Conservation (phyloP, 257 asterid genomes). For the Handroanthus guayacan region DNA sequence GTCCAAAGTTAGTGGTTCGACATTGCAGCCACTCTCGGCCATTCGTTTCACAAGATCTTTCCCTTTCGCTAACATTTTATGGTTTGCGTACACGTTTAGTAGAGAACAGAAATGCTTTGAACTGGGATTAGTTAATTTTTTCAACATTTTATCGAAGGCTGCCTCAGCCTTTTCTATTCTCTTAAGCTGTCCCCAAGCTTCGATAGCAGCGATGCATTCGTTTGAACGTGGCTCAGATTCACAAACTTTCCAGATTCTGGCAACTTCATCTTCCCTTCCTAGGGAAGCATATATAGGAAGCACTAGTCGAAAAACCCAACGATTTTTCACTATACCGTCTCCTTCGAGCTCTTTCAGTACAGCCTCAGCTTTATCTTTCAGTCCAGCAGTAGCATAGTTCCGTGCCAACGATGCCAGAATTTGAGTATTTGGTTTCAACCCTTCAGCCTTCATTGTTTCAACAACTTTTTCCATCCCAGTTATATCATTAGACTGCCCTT, state of each 20-base stretch:
- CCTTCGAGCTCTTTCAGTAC: slow-evolving; percentile 75
- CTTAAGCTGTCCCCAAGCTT: slow-evolving; percentile 76
- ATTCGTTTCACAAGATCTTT: slow-evolving; percentile 76
- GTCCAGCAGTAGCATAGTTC: slow-evolving; percentile 55
- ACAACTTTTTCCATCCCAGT: slow-evolving; percentile 72
- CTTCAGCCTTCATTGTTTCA: slow-evolving; percentile 73
- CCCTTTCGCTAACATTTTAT: slow-evolving; percentile 67
- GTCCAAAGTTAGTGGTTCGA: slow-evolving; percentile 75
- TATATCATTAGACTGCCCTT: slow-evolving; percentile 68
- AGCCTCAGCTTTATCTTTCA: slow-evolving; percentile 68
- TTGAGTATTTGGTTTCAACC: slow-evolving; percentile 47
- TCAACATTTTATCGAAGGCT: slow-evolving; percentile 52
- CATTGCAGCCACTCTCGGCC: slow-evolving; percentile 55
- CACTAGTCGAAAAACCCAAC: slow-evolving; percentile 48
- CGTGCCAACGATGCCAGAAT: slow-evolving; percentile 49
- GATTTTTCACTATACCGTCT: slow-evolving; percentile 46
- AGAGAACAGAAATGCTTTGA: slow-evolving; percentile 51
- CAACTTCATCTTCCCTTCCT: slow-evolving; percentile 66
- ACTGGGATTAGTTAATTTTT: slow-evolving; percentile 45
- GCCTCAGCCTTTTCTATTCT: slow-evolving; percentile 72
- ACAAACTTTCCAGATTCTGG: slow-evolving; percentile 70
- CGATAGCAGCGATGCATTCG: slow-evolving; percentile 63
- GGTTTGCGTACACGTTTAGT: slow-evolving; percentile 62
- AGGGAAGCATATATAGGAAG: slow-evolving; percentile 80
- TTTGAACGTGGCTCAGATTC: slow-evolving; percentile 50